Evolutionary conservation across 2,329 filamentous ascomycete species (phyloP), one percentile per base, ranked within the genome.

Genomic region (Passalora sequoiae): DNA sequence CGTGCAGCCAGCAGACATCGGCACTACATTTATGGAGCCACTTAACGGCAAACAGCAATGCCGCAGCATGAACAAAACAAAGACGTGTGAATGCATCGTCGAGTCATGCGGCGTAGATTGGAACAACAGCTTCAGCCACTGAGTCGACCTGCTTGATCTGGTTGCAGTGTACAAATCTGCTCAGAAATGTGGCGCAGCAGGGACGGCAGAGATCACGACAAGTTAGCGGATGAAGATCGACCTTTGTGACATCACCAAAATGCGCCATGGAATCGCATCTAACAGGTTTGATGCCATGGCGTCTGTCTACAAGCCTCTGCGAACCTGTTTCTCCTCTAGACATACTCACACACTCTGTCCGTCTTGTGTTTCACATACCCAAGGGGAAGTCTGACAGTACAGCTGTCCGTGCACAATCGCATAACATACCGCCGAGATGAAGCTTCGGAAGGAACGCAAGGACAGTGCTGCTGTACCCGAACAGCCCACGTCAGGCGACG

Each of bases 381-480:
- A 6, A 2, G 7, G 13, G n/a, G n/a, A 19, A 13, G 13, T 19
- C 8, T 19, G 7, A 4, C 4, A 33, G 2, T 3, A 4, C 30
- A 15, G n/a, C n/a, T n/a, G n/a, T n/a, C n/a, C n/a, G n/a, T n/a
- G n/a, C n/a, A n/a, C n/a, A n/a, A n/a, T n/a, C 30, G 21, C 30
- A 13, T 33, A 33, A 15, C 30, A 33, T 33, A 33, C 20, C 16
- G 17, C 20, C 30, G 30, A 17, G 6, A 39, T 39, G 37, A 43
- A 39, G 36, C 32, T 28, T 7, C 15, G 27, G 25, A 41, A 25
- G 36, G 27, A 22, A 22, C 37, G 35, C 17, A 40, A 24, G 45
- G 41, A 16, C 35, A 28, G 16, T 30, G 28, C 24, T 33, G 16
- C 30, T 33, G 16, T 9, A 19, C 30, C 30, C 4, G 30, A 19